Base-by-base conservation (phyloP, 2,329 filamentous ascomycete genomes). In the Alternaria triticimaculans region DNA sequence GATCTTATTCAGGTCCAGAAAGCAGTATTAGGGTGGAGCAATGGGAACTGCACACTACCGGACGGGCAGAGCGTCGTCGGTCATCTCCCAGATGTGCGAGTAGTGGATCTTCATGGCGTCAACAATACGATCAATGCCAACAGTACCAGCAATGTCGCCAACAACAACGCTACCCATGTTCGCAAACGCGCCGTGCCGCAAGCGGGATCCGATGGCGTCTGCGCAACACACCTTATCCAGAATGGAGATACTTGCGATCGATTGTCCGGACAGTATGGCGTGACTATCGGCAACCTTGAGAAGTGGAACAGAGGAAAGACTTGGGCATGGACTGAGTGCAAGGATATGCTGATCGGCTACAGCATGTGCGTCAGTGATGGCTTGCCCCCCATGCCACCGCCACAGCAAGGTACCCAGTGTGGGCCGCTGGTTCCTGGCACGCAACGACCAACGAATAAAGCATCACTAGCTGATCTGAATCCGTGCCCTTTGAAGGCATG, bases 321-420 rank as follows among this genome's bases (percentile, higher is more conserved):
- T 6, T 86, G 83, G 82, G 80, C 74, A n/a, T 84, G 81, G 80
- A 67, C 43, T 5, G 81, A 80, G 7, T 85, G 83, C 65, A 53
- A 66, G 1, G 53, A 70, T 8, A 60, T 85, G 6, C 61, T 66
- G 20, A 50, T 72, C 12, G 75, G 76, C 1, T 41, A 60, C 2
- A 72, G 70, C 12, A 80, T 84, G 5, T 85, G 84, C 60, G 66
- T 84, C 0, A 82, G 81, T 60, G 64, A 68, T 0, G 83, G 83
- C 5, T 64, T 60, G 4, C 58, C 66, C 0, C 85, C 1, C 76
- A 81, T 48, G 76, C 80, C 1, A 78, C 79, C 5, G 81, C 82
- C 1, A 84, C 65, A 28, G 26, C n/a, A n/a, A 50, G 25, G 25
- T 23, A 25, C 54, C 41, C 26, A 28, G 26, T 28, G 26, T 28